phyloP scores from a whole-genome alignment of 2,329 filamentous ascomycete species.

The Phaeophleospora eucalypticola region DNA sequence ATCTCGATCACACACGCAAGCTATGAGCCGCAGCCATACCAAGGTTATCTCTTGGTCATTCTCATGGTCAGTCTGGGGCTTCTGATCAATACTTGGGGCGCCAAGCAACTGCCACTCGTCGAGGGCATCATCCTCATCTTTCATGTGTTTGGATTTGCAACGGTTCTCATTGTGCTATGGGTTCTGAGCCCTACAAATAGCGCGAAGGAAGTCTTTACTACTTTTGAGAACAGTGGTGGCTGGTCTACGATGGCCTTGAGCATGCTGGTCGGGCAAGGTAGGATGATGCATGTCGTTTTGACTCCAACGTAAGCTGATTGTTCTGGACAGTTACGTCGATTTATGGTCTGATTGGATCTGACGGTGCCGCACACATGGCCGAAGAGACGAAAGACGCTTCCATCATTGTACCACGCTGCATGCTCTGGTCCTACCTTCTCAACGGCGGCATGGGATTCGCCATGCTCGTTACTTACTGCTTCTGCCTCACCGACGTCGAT shows the following conservation, averaged over 20 bases:
- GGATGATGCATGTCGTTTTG: too few species aligned
- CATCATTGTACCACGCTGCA: slow-evolving; percentile 22
- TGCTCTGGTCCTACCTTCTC: slow-evolving; percentile 15
- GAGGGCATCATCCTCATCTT: slow-evolving; percentile 38
- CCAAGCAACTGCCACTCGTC: slow-evolving; percentile 31
- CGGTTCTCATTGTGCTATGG: slow-evolving; percentile 29
- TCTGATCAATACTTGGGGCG: slow-evolving; percentile 23
- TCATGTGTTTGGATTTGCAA: slow-evolving; percentile 30
- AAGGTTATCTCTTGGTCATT: slow-evolving; percentile 15
- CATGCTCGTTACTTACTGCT: slow-evolving; percentile 25
- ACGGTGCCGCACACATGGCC: slow-evolving; percentile 14
- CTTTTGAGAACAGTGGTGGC: slow-evolving; percentile 22
- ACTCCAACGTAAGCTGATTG: neutral
- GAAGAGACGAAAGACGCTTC: slow-evolving; percentile 13
- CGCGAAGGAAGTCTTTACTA: slow-evolving; percentile 27
- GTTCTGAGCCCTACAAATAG: slow-evolving; percentile 27
- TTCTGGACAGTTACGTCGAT: neutral
- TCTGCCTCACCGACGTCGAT: slow-evolving; percentile 16
- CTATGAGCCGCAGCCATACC: slow-evolving; percentile 11
- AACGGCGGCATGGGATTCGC: slow-evolving; percentile 6
- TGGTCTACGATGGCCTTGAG: slow-evolving; percentile 9
- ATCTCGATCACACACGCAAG: slow-evolving; percentile 10
- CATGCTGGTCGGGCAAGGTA: slow-evolving; percentile 12
- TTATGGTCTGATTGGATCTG: slow-evolving; percentile 6
- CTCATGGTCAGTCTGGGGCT: slow-evolving; percentile 12